Conservation (phyloP, 139 green algal genomes). For the Mychonastes homosphaera region DNA sequence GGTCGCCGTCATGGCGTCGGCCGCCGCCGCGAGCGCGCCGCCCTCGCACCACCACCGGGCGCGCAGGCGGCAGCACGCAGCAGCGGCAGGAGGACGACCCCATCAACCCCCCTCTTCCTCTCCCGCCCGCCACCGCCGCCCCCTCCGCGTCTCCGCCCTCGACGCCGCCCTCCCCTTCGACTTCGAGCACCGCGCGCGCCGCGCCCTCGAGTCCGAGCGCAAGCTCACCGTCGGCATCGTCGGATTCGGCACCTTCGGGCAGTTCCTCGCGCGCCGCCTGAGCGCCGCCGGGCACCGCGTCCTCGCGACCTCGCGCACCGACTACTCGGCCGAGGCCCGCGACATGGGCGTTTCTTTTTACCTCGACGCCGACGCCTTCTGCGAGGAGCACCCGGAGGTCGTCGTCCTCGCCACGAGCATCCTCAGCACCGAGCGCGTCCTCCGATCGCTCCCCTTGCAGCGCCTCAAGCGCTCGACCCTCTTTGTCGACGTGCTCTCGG, state of each 20-base stretch:
- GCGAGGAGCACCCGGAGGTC: constrained; percentile 93
- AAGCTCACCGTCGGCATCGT: constrained; percentile 85
- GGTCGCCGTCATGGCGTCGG: no score
- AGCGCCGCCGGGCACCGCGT: constrained; percentile 73
- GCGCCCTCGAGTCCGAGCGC: constrained; percentile 27
- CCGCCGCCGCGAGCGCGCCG: no score
- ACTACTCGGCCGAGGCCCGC: constrained; percentile 59
- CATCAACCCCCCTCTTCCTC: no score
- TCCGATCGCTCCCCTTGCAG: constrained; percentile 69
- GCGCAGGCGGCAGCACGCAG: no score
- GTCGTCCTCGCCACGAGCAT: constrained; percentile 89
- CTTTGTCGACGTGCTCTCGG: constrained; percentile 95
- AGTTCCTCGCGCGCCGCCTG: constrained; percentile 90
- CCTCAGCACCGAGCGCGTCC: constrained; percentile 72
- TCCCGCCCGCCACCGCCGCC: no score
- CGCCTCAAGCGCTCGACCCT: constrained; percentile 85
- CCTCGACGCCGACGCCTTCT: constrained; percentile 84
- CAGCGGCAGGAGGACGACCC: no score
- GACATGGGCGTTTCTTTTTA: constrained; percentile 85
- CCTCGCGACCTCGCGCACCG: constrained; percentile 66
- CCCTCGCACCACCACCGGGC: no score
- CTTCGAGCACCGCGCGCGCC: constrained; percentile 48
- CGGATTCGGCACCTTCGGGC: constrained; percentile 96
- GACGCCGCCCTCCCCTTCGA: constrained; percentile 83
- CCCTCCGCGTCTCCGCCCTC: constrained; percentile 40